Conservation (phyloP, 805 yeast species). For the Citeromyces nyonsensis region DNA sequence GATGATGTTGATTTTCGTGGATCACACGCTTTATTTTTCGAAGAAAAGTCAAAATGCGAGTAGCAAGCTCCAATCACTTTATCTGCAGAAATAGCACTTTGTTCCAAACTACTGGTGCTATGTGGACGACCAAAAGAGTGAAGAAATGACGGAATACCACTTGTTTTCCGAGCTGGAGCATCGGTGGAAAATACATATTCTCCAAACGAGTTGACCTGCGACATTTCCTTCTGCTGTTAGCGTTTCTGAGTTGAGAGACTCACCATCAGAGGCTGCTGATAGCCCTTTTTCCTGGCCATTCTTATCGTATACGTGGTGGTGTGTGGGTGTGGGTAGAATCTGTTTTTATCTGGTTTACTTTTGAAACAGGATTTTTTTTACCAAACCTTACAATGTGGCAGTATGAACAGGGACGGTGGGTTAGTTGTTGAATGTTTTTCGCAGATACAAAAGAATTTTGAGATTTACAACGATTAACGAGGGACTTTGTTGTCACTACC, state of each 20-base stretch:
- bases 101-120: background rate
- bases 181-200: slow-evolving; percentile 12
- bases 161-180: slow-evolving; percentile 5
- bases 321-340: background rate
- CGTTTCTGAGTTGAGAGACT: slow-evolving; percentile 4
- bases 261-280: slow-evolving; percentile 15
- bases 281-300: slow-evolving; percentile 14
- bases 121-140: slow-evolving; percentile 8
- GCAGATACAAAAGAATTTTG: too few species aligned
- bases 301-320: background rate
- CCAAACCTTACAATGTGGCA: too few species aligned
- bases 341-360: background rate
- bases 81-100: slow-evolving; percentile 3
- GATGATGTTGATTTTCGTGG: slow-evolving; percentile 2
- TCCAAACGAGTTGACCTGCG: slow-evolving; percentile 8
- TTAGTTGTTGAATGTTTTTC: too few species aligned
- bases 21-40: slow-evolving; percentile 3
- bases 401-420: too few species aligned
- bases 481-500: too few species aligned
- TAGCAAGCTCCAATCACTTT: slow-evolving; percentile 39
- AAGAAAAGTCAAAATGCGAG: slow-evolving; percentile 30
- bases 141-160: slow-evolving; percentile 8
- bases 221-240: slow-evolving; percentile 9
- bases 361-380: too few species aligned
- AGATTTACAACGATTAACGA: too few species aligned